phyloP scores from a whole-genome alignment of 306 rosid genomes.

The Elaeagnus macrophylla region DNA sequence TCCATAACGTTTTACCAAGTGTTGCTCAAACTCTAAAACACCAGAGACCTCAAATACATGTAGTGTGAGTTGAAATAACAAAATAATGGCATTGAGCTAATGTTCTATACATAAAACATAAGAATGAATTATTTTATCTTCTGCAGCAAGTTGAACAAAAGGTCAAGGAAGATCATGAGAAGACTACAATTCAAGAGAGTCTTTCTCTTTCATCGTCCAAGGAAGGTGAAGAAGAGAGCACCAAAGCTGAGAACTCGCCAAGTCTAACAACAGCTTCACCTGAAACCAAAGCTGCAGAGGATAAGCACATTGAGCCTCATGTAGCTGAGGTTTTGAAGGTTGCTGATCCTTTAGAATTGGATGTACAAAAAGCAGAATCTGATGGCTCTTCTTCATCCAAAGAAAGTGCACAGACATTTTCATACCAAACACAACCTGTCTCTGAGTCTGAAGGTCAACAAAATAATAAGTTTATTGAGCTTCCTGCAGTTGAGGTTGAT shows the following conservation, averaged over 20 bases:
- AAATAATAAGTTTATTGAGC: not conserved
- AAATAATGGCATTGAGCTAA: too few species aligned
- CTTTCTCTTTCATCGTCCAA: slow-evolving; percentile 15
- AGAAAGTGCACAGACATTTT: not conserved
- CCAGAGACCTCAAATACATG: too few species aligned
- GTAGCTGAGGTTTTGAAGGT: not conserved
- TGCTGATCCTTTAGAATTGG: not conserved
- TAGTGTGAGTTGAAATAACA: too few species aligned
- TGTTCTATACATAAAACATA: not conserved
- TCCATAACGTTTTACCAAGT: too few species aligned
- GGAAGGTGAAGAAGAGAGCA: slow-evolving; percentile 26
- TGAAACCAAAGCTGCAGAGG: not conserved
- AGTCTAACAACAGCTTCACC: slow-evolving; percentile 8
- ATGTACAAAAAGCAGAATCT: not conserved
- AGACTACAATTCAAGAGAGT: slow-evolving; percentile 22
- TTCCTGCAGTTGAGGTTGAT: not conserved
- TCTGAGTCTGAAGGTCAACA: not conserved
- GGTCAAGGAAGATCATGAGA: slow-evolving; percentile 29
- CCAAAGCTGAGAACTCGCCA: slow-evolving; percentile 20
- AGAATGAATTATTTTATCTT: not conserved
- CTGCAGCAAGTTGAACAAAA: slow-evolving; percentile 40
- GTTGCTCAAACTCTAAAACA: too few species aligned
- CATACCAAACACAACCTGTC: not conserved
- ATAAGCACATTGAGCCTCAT: not conserved
- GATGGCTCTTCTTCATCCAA: not conserved